These are phyloP conservation scores for Mycena filopes DNA, from an alignment of 768 basidiomycete species.

Conservation along the genomic window DNA sequence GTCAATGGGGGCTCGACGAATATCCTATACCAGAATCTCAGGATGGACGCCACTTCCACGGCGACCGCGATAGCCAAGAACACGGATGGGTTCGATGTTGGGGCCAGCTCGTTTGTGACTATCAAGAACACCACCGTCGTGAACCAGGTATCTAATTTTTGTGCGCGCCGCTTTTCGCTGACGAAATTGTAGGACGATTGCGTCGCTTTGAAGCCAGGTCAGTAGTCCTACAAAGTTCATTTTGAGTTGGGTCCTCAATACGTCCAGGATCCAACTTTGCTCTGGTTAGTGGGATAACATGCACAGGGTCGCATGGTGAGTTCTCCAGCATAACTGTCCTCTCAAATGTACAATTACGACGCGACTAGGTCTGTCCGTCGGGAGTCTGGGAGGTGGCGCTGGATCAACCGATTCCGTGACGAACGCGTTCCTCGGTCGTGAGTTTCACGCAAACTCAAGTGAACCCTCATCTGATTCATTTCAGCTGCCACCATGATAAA, in stretches of 20 bases:
- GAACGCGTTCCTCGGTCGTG: conserved; percentile 41
- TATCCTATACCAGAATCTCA: conserved; percentile 38
- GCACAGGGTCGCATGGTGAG: conserved; percentile 43
- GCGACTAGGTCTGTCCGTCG: conserved; percentile 37
- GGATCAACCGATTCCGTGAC: conserved; percentile 33
- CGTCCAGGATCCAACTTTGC: conserved; percentile 39
- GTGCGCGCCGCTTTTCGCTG: background rate
- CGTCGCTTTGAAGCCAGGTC: conserved; percentile 43
- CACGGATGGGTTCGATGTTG: conserved; percentile 46
- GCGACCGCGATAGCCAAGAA: conserved; percentile 41
- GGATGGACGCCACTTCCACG: conserved; percentile 40
- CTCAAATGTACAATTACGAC: too few species aligned
- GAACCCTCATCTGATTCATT: too few species aligned
- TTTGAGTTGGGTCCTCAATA: background rate
- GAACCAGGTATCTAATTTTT: conserved; percentile 34
- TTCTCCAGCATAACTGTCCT: too few species aligned
- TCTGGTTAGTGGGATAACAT: conserved; percentile 42
- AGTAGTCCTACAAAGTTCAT: background rate
- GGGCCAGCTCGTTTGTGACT: conserved; percentile 41
- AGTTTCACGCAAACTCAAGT: too few species aligned
- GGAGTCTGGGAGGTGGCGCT: conserved; percentile 36
- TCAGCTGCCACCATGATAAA: conserved; percentile 45
- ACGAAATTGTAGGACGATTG: conserved; percentile 42
- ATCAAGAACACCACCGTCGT: conserved; percentile 39
- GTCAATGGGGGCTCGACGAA: conserved; percentile 41